Base-by-base conservation (phyloP, 257 asterid genomes). In the Paulownia fortunei region DNA sequence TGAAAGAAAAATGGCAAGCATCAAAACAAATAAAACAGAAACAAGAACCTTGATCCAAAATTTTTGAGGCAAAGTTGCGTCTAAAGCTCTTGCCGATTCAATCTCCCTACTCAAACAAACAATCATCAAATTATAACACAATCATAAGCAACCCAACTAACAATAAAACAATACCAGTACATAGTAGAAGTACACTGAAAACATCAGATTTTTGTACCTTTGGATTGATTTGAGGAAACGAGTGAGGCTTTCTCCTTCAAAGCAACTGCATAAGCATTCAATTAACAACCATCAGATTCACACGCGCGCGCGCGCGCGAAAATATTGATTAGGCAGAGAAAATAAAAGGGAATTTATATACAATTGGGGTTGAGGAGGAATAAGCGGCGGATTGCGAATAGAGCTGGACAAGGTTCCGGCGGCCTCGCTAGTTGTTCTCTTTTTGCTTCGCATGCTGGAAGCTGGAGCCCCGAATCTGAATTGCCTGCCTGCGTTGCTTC, bases 11-110 rank as follows among this genome's bases (percentile, higher is more conserved):
- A 8, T 36, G 8, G 9, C n/a, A 68, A 66, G 23, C 34, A 72
- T 2, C 12, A 16, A 26, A 42, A 6, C 9, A 32, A 39, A 30
- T 27, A 6, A 54, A 76, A 47, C 16, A 4, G 24, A 76, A 70
- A 32, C 15, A 55, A 52, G 42, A 52, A 93, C 97, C 97, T 94
- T 94, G 30, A 87, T 76, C 97, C 96, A 92, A 61, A 92, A 77
- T 77, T 94, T 94, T 9, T 78, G 85, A 39, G 97, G 97, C 67
- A 92, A 80, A 74, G 83, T 24, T 16, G 74, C 49, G 71, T 86
- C 84, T 23, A 34, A 13, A 39, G 76, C 82, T 85, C 87, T 88
- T 0, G 87, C 82, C 0, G 87, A 87, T 76, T 87, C 93, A 49
- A 94, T 84, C 85, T 79, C 94, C 76, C 98, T 92, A 85, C 72